Conservation (phyloP, 1,284 basidiomycete genomes). For the Puccinia novopanici region DNA sequence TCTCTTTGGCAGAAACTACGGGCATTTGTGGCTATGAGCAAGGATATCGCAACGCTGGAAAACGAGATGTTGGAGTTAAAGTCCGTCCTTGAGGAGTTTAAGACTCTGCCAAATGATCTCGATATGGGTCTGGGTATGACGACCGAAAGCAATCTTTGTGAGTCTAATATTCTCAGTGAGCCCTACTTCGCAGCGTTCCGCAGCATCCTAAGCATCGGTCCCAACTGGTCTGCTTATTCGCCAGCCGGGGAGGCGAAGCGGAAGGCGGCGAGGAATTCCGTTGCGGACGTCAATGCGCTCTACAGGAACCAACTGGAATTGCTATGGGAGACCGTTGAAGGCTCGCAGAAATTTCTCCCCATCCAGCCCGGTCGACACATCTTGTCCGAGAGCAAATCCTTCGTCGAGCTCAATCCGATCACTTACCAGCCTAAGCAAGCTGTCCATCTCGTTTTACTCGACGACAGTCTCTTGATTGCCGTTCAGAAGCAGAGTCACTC, state of each 20-base stretch:
- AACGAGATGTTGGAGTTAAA: constrained; percentile 98
- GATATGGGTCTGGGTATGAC: constrained; percentile 67
- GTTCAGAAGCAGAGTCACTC: constrained; percentile 59
- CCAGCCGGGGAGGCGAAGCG: constrained; percentile 60
- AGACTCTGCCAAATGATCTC: constrained; percentile 85
- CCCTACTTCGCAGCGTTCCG: constrained; percentile 12
- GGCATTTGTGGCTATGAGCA: constrained; percentile 95
- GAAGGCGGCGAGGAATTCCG: constrained; percentile 72
- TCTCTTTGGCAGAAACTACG: constrained; percentile 65
- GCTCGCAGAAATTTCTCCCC: constrained; percentile 90
- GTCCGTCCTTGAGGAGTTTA: constrained; percentile 86
- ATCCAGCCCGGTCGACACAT: constrained; percentile 86
- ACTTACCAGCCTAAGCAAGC: constrained; percentile 89
- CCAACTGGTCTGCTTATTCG: neutral
- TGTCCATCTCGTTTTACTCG: constrained; percentile 85
- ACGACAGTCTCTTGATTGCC: constrained; percentile 86
- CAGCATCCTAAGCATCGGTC: constrained; percentile 60
- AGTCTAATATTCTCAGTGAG: constrained; percentile 54
- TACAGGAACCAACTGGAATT: constrained; percentile 92
- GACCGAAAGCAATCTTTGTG: constrained; percentile 57
- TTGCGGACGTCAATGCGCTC: constrained; percentile 86
- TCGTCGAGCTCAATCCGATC: constrained; percentile 84
- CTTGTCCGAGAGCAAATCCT: constrained; percentile 79
- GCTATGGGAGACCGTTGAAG: constrained; percentile 86
- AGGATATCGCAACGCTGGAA: constrained; percentile 92